Base-by-base conservation (phyloP, 805 yeast genomes). In the Wickerhamomyces subpelliculosus region DNA sequence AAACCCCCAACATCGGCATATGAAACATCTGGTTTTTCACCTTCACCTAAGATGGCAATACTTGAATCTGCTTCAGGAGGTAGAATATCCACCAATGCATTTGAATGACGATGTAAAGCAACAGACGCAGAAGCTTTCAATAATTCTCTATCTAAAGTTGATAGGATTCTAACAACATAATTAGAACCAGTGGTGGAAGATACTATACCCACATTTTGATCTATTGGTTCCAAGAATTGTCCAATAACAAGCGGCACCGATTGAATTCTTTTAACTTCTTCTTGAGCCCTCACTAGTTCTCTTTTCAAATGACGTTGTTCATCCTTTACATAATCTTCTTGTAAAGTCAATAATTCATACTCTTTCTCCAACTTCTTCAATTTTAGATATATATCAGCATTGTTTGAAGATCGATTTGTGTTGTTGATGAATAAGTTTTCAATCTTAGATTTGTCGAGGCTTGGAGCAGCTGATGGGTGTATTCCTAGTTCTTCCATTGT, bases 41-140 rank as follows among this genome's bases (percentile, higher is more conserved):
- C 84, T 31, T 90, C 95, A 24, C 96, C 94, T 53, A 93, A 83
- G 60, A 94, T 88, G 26, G 98, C 81, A 48, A 93, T 93, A 27
- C 93, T 81, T 2, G 97, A 88, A 57, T 93, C 99, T 0, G 97
- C 97, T 70, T 93, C 98, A 22, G 98, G 98, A 21, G 99, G 98
- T 55, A 93, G 68, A 40, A 94, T 93, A 61, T 93, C 97, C 26
- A 93, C 98, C 47, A 93, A 70, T 3, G 98, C 97, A 59, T 94
- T 94, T 11, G 97, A 90, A 66, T 94, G 97, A 60, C 98, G 95
- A 62, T 93, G 98, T 48, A 93, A 72, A 1, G 98, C 98, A 24
- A 93, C 99, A 12, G 96, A 85, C 26, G 95, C 84, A 5, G 96
- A 84, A 12, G 97, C 89, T 62, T 93, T 93, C 56, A 93, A 75